phyloP scores from a whole-genome alignment of 2,329 filamentous ascomycete genomes.

The Colletotrichum navitas region DNA sequence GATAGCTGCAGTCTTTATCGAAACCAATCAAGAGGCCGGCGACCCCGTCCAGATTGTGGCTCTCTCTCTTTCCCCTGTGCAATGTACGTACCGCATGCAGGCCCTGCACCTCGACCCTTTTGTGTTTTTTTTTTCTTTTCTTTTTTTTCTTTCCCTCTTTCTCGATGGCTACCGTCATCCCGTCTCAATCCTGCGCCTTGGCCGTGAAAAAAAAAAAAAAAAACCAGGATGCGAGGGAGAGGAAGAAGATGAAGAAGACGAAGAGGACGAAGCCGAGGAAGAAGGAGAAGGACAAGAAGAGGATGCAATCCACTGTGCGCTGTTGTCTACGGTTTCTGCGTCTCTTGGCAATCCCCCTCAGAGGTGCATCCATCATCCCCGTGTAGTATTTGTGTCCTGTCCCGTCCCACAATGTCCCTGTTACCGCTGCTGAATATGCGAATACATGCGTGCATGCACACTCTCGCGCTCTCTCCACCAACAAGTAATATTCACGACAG shows the following conservation, averaged over 20 bases:
- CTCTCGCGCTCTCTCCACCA: background rate
- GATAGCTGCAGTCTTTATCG: constrained; percentile 3
- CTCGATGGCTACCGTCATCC: constrained; percentile 6
- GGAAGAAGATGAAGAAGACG: background rate
- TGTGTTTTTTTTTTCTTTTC: background rate
- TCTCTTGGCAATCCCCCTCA: background rate
- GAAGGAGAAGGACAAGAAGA: background rate
- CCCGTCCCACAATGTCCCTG: background rate
- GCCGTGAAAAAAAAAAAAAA: constrained; percentile 3
- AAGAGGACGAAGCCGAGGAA: background rate
- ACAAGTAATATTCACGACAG: background rate
- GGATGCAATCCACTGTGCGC: too few relatives aligned
- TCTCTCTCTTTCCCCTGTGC: background rate
- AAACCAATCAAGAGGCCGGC: constrained; percentile 17
- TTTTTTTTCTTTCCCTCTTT: too few relatives aligned
- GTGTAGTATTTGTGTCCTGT: background rate
- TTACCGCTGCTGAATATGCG: background rate
- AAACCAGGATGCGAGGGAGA: background rate
- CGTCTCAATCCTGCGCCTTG: constrained; percentile 1
- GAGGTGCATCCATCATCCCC: constrained; percentile 34
- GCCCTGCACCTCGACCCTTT: constrained; percentile 4
- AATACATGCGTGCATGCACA: background rate
- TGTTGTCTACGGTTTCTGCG: too few relatives aligned
- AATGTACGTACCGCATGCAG: background rate
- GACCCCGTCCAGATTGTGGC: background rate